Base-by-base conservation (phyloP, 2,329 filamentous ascomycete genomes). In the Dendrostoma leiphaemia region DNA sequence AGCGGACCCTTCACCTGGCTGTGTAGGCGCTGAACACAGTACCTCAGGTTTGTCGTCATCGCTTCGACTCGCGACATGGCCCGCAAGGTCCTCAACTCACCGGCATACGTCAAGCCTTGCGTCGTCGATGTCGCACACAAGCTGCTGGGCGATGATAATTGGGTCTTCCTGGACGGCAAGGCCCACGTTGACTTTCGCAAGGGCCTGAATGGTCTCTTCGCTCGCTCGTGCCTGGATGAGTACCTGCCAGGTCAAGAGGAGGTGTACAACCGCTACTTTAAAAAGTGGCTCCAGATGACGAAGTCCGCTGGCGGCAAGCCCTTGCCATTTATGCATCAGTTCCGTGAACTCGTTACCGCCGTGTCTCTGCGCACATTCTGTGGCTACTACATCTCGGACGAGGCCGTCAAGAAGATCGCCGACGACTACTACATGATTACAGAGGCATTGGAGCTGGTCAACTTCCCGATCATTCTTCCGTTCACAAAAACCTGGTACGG, bases 371-470 rank as follows among this genome's bases (percentile, higher is more conserved):
- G 93, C 59, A 96, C 92, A n/a, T 97, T 97, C 69, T 91, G 96
- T 59, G 94, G 94, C 38, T 86, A 96, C 77, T 97, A 97, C 76
- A 93, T 97, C 72, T 86, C 88, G 43, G 89, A 96, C 56, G 89
- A 91, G 69, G 85, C 89, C 46, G 86, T 97, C 66, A 93, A 95
- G 82, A 92, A 90, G 78, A 94, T 97, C 61, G 89, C 93, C 58
- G 89, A 96, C 72, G 92, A 97, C 74, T 99, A 96, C 77, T 97
- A 96, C 74, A 83, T 93, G 61, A 96, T 97, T 69, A 97, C 94
- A 13, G 93, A 89, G 54, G 94, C 94, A 21, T 83, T 97, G 62
- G 94, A 99, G 73, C 83, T 97, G 44, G 94, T 99, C 79, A 97
- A 97, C 79, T 96, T 97, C 78, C 93, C 94, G 56, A 89, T 97